Evolutionary conservation across 2,329 filamentous ascomycete species (phyloP), one percentile per base, ranked within the genome.

Genomic region (Davidsoniella neocaledoniae): DNA sequence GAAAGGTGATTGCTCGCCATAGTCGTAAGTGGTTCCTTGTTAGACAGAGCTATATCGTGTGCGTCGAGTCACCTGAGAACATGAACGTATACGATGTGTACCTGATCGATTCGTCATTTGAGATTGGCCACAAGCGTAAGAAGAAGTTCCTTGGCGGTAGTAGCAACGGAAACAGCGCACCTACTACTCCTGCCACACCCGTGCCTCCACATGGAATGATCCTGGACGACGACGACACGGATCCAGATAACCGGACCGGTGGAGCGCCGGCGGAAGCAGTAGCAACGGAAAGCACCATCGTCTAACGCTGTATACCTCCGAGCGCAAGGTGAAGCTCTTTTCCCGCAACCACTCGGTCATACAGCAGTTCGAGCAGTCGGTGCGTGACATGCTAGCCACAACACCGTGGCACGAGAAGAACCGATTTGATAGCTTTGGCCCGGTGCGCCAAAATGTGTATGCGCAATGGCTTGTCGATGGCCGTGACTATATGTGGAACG

Each of bases 21-120:
- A 83, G 79, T 54, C 86, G 87, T 16, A 95, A 95, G 63, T 98
- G 91, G 91, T 98, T 98, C 62, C 71, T 96, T 17, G 87, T 98
- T n/a, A 75, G 91, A 47, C 88, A 96, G 64, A 96, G 87, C 67
- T 98, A 98, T 60, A 81, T 98, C 53, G 90, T 94, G 42, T 95
- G 90, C 57, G 88, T 96, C n/a, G 90, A 96, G 61, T 95, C 91
- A 0, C 91, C 91, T 0, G 90, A 96, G 62, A 94, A 94, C 58
- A 94, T 96, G 83, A 90, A 94, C 59, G 93, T 96, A 33, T 95
- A 94, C 62, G 93, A 98, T 65, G 91, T 98, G 19, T 96, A 95
- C 63, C 73, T 98, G n/a, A 85, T 96, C 23, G 91, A 98, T 61
- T 74, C 83, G 1, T 81, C 84, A 58, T 98, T 98, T 65, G 72